phyloP scores from a whole-genome alignment of 257 asterid genomes.

The Solanum microdontum region DNA sequence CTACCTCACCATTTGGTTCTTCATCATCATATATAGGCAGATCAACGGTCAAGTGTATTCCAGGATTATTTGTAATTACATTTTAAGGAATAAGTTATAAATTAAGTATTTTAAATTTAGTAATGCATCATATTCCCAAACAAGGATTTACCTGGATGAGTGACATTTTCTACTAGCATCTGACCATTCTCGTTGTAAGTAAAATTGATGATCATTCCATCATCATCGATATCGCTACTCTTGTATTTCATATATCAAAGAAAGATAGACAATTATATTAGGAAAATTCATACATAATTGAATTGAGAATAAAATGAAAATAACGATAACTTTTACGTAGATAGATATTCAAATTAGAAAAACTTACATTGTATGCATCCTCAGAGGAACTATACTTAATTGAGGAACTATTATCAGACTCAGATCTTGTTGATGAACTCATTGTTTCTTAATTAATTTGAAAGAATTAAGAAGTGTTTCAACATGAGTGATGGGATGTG shows the following conservation, averaged over 20 bases:
- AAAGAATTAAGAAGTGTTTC: neutral
- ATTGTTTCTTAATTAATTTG: neutral
- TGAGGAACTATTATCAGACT: neutral
- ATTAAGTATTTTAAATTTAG: no score
- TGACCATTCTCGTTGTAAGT: neutral
- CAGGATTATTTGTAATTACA: no score
- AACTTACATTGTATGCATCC: neutral
- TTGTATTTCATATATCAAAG: neutral
- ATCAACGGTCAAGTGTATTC: neutral
- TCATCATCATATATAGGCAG: neutral
- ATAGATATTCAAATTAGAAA: neutral
- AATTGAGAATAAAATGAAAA: neutral
- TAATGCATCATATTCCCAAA: neutral
- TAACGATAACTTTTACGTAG: no score
- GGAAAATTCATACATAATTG: neutral
- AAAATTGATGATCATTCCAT: neutral
- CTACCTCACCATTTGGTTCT: neutral
- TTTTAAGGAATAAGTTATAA: neutral
- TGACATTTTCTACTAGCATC: neutral
- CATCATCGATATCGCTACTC: neutral
- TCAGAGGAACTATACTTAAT: neutral
- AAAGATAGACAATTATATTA: no score
- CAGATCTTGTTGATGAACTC: neutral
- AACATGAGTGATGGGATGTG: neutral
- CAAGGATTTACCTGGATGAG: neutral